phyloP scores from a whole-genome alignment of 2,329 filamentous ascomycete genomes.

The Biscogniauxia marginata region DNA sequence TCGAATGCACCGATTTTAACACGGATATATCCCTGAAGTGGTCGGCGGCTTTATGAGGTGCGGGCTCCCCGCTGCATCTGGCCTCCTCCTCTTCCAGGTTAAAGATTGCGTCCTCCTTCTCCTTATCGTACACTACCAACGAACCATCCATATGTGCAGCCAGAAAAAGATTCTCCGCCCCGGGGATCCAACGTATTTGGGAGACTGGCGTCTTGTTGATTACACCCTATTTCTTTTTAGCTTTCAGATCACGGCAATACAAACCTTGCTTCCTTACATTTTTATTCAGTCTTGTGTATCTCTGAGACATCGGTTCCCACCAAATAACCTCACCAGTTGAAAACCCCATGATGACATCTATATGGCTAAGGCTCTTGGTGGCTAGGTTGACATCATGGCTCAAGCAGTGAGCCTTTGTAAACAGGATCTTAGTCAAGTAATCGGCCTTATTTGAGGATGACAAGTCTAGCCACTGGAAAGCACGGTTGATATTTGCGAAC shows the following conservation, averaged over 20 bases:
- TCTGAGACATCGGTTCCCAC: constrained; percentile 96
- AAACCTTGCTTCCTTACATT: constrained; percentile 59
- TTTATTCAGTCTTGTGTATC: constrained; percentile 94
- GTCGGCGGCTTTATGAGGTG: constrained; percentile 37
- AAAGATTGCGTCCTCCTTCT: constrained; percentile 68
- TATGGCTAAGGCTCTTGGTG: constrained; percentile 75
- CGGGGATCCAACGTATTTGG: constrained; percentile 89
- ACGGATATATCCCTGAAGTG: constrained; percentile 61
- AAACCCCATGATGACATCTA: constrained; percentile 93
- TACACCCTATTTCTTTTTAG: constrained; percentile 57
- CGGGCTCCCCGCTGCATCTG: constrained; percentile 34
- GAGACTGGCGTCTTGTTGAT: constrained; percentile 85
- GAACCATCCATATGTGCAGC: constrained; percentile 90
- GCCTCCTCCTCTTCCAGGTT: constrained; percentile 34
- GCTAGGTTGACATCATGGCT: constrained; percentile 88
- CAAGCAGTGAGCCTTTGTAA: constrained; percentile 92
- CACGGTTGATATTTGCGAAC: constrained; percentile 93
- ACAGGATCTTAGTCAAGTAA: constrained; percentile 91
- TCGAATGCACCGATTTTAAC: constrained; percentile 88
- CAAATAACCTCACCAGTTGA: constrained; percentile 96
- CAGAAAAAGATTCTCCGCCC: constrained; percentile 89
- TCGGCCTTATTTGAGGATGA: constrained; percentile 77
- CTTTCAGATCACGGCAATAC: neutral
- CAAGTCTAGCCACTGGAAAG: constrained; percentile 94
- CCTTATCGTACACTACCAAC: constrained; percentile 92